Conservation (phyloP, 2,329 filamentous ascomycete species). For the Neoarthrinium moseri region DNA sequence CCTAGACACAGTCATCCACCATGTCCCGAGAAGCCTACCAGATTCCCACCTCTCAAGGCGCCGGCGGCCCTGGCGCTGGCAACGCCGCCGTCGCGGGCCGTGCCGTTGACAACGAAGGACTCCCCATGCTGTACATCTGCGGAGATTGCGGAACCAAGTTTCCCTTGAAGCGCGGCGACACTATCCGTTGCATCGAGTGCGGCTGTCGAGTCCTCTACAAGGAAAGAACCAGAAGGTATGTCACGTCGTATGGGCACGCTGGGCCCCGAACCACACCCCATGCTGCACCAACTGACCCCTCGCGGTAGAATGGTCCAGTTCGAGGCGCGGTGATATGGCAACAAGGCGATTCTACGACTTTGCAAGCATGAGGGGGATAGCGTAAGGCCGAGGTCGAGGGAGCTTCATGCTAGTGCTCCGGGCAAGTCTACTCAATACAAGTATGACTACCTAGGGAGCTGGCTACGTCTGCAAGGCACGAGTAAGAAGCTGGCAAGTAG, state of each 20-base stretch:
- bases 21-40: constrained; percentile 79
- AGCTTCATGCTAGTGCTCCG: no score
- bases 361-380: background rate
- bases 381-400: background rate
- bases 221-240: constrained; percentile 93
- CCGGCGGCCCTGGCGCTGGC: constrained; percentile 40
- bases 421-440: no score
- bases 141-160: constrained; percentile 83
- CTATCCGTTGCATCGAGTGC: constrained; percentile 87
- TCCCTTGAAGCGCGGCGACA: constrained; percentile 71
- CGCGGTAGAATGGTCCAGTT: constrained; percentile 89
- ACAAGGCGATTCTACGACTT: background rate
- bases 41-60: constrained; percentile 57
- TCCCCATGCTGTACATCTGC: constrained; percentile 69
- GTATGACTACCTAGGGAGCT: no score
- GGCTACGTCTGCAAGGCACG: no score
- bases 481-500: background rate
- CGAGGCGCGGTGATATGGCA: constrained; percentile 74
- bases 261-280: no score
- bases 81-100: constrained; percentile 36
- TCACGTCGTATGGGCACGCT: constrained; percentile 14
- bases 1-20: background rate
- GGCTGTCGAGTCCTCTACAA: constrained; percentile 96
- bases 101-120: constrained; percentile 44
- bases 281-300: constrained; percentile 10